These are phyloP conservation scores for Pedinophyceae sp. DNA, from an alignment of 139 green algal genomes.

Conservation along the genomic window DNA sequence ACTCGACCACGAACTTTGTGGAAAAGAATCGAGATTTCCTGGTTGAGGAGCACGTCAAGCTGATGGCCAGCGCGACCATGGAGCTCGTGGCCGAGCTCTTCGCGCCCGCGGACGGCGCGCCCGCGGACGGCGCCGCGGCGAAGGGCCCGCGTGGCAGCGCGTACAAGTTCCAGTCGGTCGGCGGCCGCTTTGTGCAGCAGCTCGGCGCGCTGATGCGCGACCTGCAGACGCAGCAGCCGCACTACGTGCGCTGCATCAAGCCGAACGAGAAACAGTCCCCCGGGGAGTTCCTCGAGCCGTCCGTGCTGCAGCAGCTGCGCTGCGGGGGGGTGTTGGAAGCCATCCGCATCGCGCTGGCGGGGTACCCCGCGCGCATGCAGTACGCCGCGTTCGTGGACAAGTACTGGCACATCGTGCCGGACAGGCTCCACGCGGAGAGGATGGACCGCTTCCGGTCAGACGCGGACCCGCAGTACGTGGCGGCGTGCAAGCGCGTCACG, in stretches of 20 bases:
- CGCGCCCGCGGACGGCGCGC: constrained; percentile 14
- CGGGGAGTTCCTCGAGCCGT: constrained; percentile 72
- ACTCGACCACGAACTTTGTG: constrained; percentile 41
- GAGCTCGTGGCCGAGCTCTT: constrained; percentile 54
- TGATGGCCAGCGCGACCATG: constrained; percentile 47
- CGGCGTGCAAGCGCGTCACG: constrained; percentile 10
- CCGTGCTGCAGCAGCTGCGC: constrained; percentile 92
- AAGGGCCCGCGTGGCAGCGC: constrained; percentile 12
- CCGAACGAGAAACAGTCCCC: constrained; percentile 65
- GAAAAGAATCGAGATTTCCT: constrained; percentile 96
- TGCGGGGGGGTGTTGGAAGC: constrained; percentile 97
- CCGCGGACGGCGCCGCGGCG: constrained; percentile 2
- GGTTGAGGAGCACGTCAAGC: constrained; percentile 82
- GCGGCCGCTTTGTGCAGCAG: constrained; percentile 89
- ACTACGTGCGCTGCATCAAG: constrained; percentile 99
- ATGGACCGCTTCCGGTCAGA: constrained; percentile 16
- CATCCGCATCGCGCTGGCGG: constrained; percentile 88
- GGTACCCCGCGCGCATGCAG: constrained; percentile 74
- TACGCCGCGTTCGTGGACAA: constrained; percentile 88
- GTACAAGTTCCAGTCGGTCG: constrained; percentile 80
- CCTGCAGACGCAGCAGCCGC: constrained; percentile 71
- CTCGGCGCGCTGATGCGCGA: constrained; percentile 82
- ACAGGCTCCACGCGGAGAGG: constrained; percentile 22
- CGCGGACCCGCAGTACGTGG: constrained; percentile 32
- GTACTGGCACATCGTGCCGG: constrained; percentile 71